phyloP scores from a whole-genome alignment of 768 basidiomycete genomes.

The Pulveroboletus sp. region DNA sequence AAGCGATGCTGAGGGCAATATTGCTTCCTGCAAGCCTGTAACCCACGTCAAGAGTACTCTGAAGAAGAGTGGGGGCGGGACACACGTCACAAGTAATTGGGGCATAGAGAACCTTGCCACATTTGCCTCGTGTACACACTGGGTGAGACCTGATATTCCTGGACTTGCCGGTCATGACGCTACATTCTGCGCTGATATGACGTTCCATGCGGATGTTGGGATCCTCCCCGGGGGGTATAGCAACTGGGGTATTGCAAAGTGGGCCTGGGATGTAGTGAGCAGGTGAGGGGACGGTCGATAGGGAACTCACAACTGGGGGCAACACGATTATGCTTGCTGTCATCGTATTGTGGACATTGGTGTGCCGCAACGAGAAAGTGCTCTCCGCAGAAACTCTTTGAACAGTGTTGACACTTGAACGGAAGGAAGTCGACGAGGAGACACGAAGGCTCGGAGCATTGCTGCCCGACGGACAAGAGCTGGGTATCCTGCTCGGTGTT shows the following conservation, averaged over 20 bases:
- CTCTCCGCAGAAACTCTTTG: slow-evolving; percentile 65
- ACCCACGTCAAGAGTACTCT: neutral
- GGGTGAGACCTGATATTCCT: slow-evolving; percentile 46
- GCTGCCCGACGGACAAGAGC: slow-evolving; percentile 62
- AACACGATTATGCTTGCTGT: slow-evolving; percentile 63
- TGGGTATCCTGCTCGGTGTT: slow-evolving; percentile 39
- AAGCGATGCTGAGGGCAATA: slow-evolving; percentile 81
- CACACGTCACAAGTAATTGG: slow-evolving; percentile 73
- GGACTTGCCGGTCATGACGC: slow-evolving; percentile 61
- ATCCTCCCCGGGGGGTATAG: slow-evolving; percentile 72
- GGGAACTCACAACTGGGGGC: slow-evolving; percentile 63
- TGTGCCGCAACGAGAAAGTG: slow-evolving; percentile 73
- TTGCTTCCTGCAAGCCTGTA: slow-evolving; percentile 62
- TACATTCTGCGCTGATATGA: slow-evolving; percentile 64
- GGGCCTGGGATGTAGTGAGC: slow-evolving; percentile 47
- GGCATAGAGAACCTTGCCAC: slow-evolving; percentile 68
- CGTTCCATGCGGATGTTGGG: slow-evolving; percentile 78
- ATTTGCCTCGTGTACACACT: slow-evolving; percentile 55
- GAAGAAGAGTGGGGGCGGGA: slow-evolving; percentile 11
- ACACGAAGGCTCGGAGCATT: slow-evolving; percentile 66
- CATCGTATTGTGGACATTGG: slow-evolving; percentile 65
- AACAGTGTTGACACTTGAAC: slow-evolving; percentile 81
- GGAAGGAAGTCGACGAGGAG: slow-evolving; percentile 78
- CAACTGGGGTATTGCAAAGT: slow-evolving; percentile 69
- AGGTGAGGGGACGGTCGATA: neutral